Base-by-base conservation (phyloP, 2,329 filamentous ascomycete genomes). In the Bisporella sp. region DNA sequence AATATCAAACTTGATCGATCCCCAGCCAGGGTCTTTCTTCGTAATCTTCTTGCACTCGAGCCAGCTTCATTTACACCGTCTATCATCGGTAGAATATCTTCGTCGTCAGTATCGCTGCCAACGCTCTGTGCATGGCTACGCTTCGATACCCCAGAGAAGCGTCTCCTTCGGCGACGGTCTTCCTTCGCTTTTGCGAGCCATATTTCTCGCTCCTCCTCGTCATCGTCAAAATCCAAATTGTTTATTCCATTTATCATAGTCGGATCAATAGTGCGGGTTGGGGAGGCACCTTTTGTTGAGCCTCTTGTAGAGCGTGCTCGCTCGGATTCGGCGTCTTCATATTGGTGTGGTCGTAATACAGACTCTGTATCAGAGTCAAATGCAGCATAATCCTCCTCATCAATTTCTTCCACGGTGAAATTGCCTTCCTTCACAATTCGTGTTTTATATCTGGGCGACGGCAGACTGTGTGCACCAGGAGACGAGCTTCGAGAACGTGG, bases 31-130 rank as follows among this genome's bases (percentile, higher is more conserved):
- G 56, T 56, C 46, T 64, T 66, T 41, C 64, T 55, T 41, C 64
- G 48, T 32, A 67, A 48, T 50, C 64, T 58, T 33, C 64, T 55
- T n/a, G 62, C 63, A 54, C 60, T 65, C 11, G 57, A 57, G 12
- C 63, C 62, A 9, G 57, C 61, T 32, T 66, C 62, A 48, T 61
- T 63, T 3, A 59, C 56, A n/a, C 57, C 59, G 12, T 62, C 57
- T 33, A 61, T 57, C n/a, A 58, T 54, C 6, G 62, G 59, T 45
- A 60, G 54, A 32, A 66, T 49, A 46, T 66, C 64, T 46, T 65
- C 63, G 11, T 66, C 62, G 46, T 66, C 64, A 4, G 62, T 66
- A 50, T 63, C 64, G 48, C 60, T 63, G 5, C 64, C 64, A 35
- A 67, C 63, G 48, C 62, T 65, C 52, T 65, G 58, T 33, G 55